These are phyloP conservation scores for Beauveria bassiana DNA, from an alignment of 2,329 filamentous ascomycete species.

Conservation along the genomic window DNA sequence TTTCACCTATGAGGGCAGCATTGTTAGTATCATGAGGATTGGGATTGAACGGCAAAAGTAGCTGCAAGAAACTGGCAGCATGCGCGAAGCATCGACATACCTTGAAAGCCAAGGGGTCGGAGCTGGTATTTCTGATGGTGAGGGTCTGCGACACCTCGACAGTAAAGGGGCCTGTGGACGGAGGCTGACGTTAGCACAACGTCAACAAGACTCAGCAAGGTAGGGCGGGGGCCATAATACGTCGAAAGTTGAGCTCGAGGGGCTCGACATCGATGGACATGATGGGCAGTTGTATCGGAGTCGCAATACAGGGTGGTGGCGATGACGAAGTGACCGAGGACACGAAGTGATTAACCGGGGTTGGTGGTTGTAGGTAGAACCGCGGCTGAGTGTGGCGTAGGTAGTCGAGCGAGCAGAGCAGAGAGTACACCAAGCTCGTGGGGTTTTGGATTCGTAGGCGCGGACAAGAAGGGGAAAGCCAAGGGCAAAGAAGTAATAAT, in stretches of 20 bases:
- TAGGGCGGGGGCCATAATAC: slow-evolving; percentile 47
- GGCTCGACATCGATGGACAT: slow-evolving; percentile 97
- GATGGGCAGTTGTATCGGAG: slow-evolving; percentile 25
- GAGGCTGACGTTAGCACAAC: slow-evolving; percentile 10
- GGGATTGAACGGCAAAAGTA: neutral
- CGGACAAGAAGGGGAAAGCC: neutral
- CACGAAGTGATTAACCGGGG: neutral
- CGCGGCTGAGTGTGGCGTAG: neutral
- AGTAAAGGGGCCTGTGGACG: slow-evolving; percentile 53
- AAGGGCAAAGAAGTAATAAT: slow-evolving; percentile 1
- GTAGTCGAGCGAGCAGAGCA: neutral
- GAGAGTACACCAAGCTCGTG: neutral
- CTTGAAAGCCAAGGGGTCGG: slow-evolving; percentile 61
- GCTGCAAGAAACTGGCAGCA: neutral
- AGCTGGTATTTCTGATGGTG: slow-evolving; percentile 57
- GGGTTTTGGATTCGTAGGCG: neutral
- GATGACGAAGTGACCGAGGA: slow-evolving; percentile 8
- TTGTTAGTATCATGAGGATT: slow-evolving; percentile 19
- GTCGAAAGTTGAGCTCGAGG: slow-evolving; percentile 83
- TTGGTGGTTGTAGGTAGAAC: slow-evolving; percentile 8
- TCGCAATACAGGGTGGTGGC: neutral
- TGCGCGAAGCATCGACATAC: slow-evolving; percentile 29
- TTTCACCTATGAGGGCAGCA: slow-evolving; percentile 65
- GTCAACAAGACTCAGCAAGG: neutral
- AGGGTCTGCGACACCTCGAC: slow-evolving; percentile 57